Evolutionary conservation across 768 basidiomycete species (phyloP), one percentile per base, ranked within the genome.

Genomic region (Boletellus emodensis): DNA sequence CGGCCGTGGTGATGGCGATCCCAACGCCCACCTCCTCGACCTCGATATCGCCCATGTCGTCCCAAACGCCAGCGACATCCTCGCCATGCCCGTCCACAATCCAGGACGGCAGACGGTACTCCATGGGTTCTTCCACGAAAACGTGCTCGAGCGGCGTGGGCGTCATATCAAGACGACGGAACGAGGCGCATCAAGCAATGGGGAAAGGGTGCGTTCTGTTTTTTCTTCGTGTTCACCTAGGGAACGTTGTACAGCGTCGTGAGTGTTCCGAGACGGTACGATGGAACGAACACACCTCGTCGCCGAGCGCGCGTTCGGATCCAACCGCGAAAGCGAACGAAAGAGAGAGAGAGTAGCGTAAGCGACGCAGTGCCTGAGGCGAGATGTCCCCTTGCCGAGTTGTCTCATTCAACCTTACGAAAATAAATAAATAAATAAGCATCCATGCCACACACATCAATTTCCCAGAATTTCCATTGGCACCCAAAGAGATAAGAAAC

Each of bases 91-190:
- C 34, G 20, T 52, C 41, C 22, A 28, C 57, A 39, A 15, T 41
- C 51, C 44, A 37, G 17, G 49, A 40, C 8, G 49, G 26, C 5
- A 18, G 22, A 28, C 15, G 44, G 35, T 55, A 40, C 45, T 46
- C 37, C 41, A 37, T 41, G 51, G 54, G 24, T 26, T 7, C 24
- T 45, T 55, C 54, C 54, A 61, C 49, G 24, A 52, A 53, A 56
- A 55, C 51, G 48, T 57, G 58, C 14, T 69, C 56, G 55, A 58
- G 43, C 24, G 4, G 24, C 24, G 24, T 26, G 39, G 62, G 54
- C 34, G 67, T 69, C 65, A 66, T 69, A 44, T 26, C 24, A 26
- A 26, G 24, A 26, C 30, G 35, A 18, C 49, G 32, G 46, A 47
- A 44, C 20, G 41, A 26, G 24, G 24, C 24, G 24, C 24, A 26